Base-by-base conservation (phyloP, 768 basidiomycete genomes). In the Kwoniella sp. region DNA sequence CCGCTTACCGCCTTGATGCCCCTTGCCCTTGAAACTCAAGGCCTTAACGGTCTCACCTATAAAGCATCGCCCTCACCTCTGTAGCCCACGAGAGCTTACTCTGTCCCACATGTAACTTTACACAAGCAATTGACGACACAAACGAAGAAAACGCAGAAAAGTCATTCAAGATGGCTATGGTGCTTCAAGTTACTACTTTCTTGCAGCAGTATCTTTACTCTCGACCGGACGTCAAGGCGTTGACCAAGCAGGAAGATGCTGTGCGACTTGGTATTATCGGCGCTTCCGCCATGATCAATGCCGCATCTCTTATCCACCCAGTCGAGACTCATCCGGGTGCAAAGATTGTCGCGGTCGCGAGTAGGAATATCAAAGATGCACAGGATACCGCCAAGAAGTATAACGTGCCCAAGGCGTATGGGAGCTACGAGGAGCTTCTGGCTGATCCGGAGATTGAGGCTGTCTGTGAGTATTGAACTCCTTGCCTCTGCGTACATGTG, bases 121-220 rank as follows among this genome's bases (percentile, higher is more conserved):
- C n/a, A n/a, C n/a, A n/a, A n/a, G n/a, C n/a, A n/a, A n/a, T n/a
- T n/a, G n/a, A n/a, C 33, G 13, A 33, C 7, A 5, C 33, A 13
- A 33, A 5, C 33, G 33, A 44, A 19, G 17, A 3, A 44, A 44
- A 44, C 17, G 17, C 40, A 44, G 17, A 9, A 19, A 44, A 59
- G 7, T 10, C 44, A n/a, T 22, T 36, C 58, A 59, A 59, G 19
- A 59, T 59, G 58, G 58, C 58, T 50, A 59, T 59, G 58, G 48
- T 59, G 33, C 58, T 59, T 59, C 58, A 59, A 37, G 21, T 51
- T 13, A 59, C 58, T 19, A 59, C 58, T 19, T 59, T 59, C 25
- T 15, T 59, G 15, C 58, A 59, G 29, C 58, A 59, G 29, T 59
- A 46, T n/a, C 33, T 59, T 3, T 59, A 59, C 33, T 50, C 47